Base-by-base conservation (phyloP, 1,139 yeast genomes). In the Saccharomyces hybrid region DNA sequence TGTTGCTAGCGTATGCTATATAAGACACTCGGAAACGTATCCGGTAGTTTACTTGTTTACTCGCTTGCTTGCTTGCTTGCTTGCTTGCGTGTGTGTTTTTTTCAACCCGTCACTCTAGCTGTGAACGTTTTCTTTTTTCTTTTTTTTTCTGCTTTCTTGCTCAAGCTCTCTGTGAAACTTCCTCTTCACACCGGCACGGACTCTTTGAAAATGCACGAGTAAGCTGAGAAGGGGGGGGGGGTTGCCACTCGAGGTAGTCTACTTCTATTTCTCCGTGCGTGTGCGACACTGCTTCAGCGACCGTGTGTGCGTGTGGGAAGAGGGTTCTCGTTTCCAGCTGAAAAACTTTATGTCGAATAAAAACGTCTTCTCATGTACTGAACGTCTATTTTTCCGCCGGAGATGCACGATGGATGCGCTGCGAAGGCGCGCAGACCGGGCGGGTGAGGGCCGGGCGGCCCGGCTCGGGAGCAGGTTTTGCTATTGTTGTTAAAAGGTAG, bases 301-400 rank as follows among this genome's bases (percentile, higher is more conserved):
- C 12, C 42, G 11, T 38, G 24, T 34, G 21, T 16, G 12, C 19
- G 44, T 38, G 3, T 38, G 11, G 16, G 8, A 38, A 38, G 44
- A 38, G n/a, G 47, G 19, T 31, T 24, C 38, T 47, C 31, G 21
- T 28, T 31, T 19, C 38, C 16, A 28, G 49, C 49, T 28, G 49
- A 47, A 19, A 47, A 47, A 28, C 21, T 47, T 26, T n/a, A 31
- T 47, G 21, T 47, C 38, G 44, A 38, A 38, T 47, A 28, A 47
- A 47, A 31, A 31, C 34, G 16, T 28, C 34, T 47, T 47, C 24
- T 31, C 31, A 28, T 47, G 34, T 47, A 47, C 49, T n/a, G 49
- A 47, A 47, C 31, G 19, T 28, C 34, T 47, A 14, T 47, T 47
- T 28, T 31, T 38, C 44, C 44, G 24, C 21, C 44, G 44, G 44